Base-by-base conservation (phyloP, 768 basidiomycete species). In the Tylopilus plumbeoviolaceoides region DNA sequence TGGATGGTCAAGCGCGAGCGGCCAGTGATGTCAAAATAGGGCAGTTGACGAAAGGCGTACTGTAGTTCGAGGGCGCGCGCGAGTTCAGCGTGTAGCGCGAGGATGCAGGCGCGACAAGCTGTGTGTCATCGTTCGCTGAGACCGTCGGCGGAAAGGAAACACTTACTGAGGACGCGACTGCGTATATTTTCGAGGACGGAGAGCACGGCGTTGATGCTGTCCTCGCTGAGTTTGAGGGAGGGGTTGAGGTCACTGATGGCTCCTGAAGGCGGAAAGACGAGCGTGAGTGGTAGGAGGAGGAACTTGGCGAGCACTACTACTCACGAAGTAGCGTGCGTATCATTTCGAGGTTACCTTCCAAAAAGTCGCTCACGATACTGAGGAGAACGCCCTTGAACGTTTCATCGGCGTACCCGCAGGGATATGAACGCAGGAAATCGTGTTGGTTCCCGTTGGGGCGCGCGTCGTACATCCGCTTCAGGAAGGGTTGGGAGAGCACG, bases 281-380 rank as follows among this genome's bases (percentile, higher is more conserved):
- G 46, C 4, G 25, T n/a, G 17, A 27, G 14, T n/a, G 18, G 7
- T 40, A 0, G 18, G 5, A 21, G 39, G 39, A 40, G 20, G 20
- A 40, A n/a, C n/a, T n/a, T 8, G 39, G 20, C 10, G 20, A 20
- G 7, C 2, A 21, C 14, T 0, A 15, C 31, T 17, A 75, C 86
- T 47, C 59, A 89, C 89, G 81, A 23, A 93, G 78, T 20, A 91
- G 69, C 1, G 82, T 81, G 50, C 87, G 79, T 63, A 92, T 84
- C 66, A 91, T 82, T 65, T 92, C 89, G n/a, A 93, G 72, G 69
- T 93, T 91, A 7, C 91, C 91, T 50, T 91, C 87, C 42, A 93
- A 68, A 58, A 91, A 89, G 62, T 94, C 91, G 54, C 81, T 84
- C 64, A 92, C 81, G 11, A 91, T 83, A 25, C 83, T 80, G 30